Percentiles rank a stretch among this genome's conserved stretches.
Evolutionary conservation across 2,329 filamentous ascomycete species (phyloP).

Genomic region (Ascochyta koolunga): DNA sequence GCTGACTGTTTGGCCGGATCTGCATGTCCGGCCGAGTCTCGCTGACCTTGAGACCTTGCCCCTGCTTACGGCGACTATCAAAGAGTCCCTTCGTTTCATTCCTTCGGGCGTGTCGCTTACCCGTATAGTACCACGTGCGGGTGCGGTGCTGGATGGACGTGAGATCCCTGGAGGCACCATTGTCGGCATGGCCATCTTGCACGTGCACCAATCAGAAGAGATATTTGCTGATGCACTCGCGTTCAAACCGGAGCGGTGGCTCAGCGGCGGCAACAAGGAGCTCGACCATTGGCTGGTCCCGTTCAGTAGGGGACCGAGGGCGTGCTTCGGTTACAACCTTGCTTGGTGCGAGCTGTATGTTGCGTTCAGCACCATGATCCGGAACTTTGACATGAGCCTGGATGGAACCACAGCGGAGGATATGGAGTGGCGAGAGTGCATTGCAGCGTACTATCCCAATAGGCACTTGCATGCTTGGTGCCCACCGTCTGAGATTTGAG

Average conservation of each 20-base stretch:
- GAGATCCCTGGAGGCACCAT: background rate
- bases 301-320: conserved; percentile 1
- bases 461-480: conserved; percentile 6
- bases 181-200: conserved; percentile 1
- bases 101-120: conserved; percentile 1
- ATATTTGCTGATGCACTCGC: background rate
- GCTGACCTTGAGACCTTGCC: background rate
- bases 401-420: conserved; percentile 1
- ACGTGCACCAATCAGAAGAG: background rate
- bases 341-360: conserved; percentile 4
- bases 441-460: conserved; percentile 4
- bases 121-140: background rate
- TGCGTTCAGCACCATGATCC: conserved; percentile 2
- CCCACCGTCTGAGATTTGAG: background rate
- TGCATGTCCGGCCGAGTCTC: background rate
- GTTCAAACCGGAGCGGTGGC: conserved; percentile 1
- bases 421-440: conserved; percentile 3
- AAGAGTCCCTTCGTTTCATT: conserved; percentile 2
- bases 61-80: conserved; percentile 1
- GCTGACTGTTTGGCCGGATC: conserved; percentile 2
- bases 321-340: conserved; percentile 1
- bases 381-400: background rate
- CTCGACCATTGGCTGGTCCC: conserved; percentile 1
- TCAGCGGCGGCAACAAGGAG: background rate
- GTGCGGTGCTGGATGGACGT: background rate